These are phyloP conservation scores for Boechera divaricarpa DNA, from an alignment of 345 rosid genomes.

Conservation along the genomic window DNA sequence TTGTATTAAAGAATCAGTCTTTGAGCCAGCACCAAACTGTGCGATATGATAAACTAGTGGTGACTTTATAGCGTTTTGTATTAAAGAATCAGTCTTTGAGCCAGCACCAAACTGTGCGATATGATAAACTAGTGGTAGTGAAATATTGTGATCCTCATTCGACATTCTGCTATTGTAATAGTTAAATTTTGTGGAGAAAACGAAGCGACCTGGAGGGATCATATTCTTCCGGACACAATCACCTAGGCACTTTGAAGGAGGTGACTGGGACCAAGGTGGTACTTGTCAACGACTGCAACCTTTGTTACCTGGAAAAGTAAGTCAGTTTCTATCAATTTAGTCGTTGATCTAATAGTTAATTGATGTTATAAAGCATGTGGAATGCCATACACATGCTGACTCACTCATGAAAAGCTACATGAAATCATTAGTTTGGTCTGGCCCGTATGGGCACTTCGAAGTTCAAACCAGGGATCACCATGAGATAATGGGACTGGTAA, in stretches of 20 bases:
- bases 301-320: constrained; percentile 62
- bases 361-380: background rate
- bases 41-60: background rate
- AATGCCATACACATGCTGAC: background rate
- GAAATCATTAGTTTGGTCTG: background rate
- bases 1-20: constrained; percentile 18
- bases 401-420: background rate
- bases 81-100: constrained; percentile 20
- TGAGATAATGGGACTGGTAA: background rate
- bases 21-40: background rate
- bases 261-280: constrained; percentile 98
- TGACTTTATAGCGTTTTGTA: background rate
- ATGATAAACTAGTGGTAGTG: constrained; percentile 5
- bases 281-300: constrained; percentile 70
- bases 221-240: constrained; percentile 81
- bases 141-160: constrained; percentile 6
- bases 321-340: constrained; percentile 30
- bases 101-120: background rate
- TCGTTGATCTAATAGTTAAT: background rate
- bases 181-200: constrained; percentile 59
- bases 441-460: background rate
- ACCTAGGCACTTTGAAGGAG: constrained; percentile 98
- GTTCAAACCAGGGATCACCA: constrained; percentile 13
- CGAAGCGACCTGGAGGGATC: constrained; percentile 51
- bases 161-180: constrained; percentile 5